Evolutionary conservation across 306 rosid genomes (phyloP).

Genomic region (Vigna unguiculata): DNA sequence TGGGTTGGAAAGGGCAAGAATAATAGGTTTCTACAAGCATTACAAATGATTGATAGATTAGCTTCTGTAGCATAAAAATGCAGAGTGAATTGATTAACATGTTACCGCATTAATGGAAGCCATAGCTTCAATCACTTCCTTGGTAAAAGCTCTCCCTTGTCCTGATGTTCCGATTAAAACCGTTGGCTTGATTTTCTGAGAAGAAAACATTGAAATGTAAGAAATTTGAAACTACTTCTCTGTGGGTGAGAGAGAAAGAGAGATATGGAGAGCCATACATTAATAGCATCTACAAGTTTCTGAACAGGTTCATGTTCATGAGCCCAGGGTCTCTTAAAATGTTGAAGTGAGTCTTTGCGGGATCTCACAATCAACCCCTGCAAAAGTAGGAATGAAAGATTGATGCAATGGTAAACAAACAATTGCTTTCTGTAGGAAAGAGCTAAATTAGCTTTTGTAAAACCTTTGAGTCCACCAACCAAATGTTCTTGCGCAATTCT

Average conservation of each 20-base stretch:
- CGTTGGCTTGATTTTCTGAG: constrained; percentile 87
- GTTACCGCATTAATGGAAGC: constrained; percentile 77
- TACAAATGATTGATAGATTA: constrained; percentile 30
- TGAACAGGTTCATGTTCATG: constrained; percentile 80
- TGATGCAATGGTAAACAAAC: constrained; percentile 36
- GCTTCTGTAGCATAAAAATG: constrained; percentile 14
- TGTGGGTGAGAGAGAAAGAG: constrained; percentile 4
- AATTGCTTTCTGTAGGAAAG: constrained; percentile 17
- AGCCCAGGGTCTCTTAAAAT: constrained; percentile 97
- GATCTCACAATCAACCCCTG: constrained; percentile 91
- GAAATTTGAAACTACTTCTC: constrained; percentile 19
- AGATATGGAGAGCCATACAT: constrained; percentile 51
- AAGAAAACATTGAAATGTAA: constrained; percentile 39
- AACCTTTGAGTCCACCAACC: constrained; percentile 98
- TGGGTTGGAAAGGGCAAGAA: constrained; percentile 59
- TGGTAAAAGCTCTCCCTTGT: constrained; percentile 75
- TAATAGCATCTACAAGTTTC: constrained; percentile 70
- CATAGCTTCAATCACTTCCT: constrained; percentile 84
- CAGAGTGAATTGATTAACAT: constrained; percentile 7
- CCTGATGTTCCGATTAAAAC: constrained; percentile 96
- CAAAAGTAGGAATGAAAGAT: constrained; percentile 39
- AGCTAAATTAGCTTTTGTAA: constrained; percentile 24
- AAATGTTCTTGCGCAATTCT: constrained; percentile 82
- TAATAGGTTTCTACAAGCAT: constrained; percentile 51
- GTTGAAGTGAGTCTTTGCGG: constrained; percentile 89